Evolutionary conservation across 2,329 filamentous ascomycete species (phyloP), one percentile per base, ranked within the genome.

Genomic region (Sordariomycetes sp.): DNA sequence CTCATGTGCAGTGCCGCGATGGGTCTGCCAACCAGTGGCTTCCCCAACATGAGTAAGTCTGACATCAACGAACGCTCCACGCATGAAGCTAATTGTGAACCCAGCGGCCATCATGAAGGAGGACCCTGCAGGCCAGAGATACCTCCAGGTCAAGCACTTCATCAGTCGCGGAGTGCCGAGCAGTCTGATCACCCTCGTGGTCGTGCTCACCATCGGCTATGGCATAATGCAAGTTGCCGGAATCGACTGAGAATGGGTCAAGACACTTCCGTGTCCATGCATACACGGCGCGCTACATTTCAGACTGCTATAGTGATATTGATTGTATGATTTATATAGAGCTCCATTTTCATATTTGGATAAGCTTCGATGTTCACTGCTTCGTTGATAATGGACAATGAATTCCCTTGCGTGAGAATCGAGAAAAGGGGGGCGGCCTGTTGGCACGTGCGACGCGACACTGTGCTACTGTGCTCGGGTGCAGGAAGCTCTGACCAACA

Each of bases 31-130:
- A 98, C 92, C 0, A 90, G 82, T 54, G 93, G 92, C 8, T 98
- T 98, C 64, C 92, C 92, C 2, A 98, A 98, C 48, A 98, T 98
- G 92, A 98, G 88, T 94, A 75, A 71, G 87, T 83, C 19, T n/a
- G n/a, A n/a, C n/a, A n/a, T n/a, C n/a, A n/a, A n/a, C n/a, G n/a
- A 25, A 24, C 32, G 11, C 24, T 16, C 38, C 27, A 27, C 19
- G 21, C 37, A 33, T 39, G 24, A 12, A 27, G 39, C 18, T 19
- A 15, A 14, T 24, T 20, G 18, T 6, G 7, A 28, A 12, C 17
- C 10, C 33, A 93, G 86, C 92, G 51, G 92, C 92, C 4, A 96
- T 98, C 50, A 96, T 98, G 92, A 96, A 96, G 70, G 92, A 98
- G 61, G 90, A 98, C 49, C 75, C 85, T 1, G 93, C 88, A 0